Evolutionary conservation across 208 protist genomes (phyloP), one percentile per base, ranked within the genome.

Genomic region (Trypanosoma mega): DNA sequence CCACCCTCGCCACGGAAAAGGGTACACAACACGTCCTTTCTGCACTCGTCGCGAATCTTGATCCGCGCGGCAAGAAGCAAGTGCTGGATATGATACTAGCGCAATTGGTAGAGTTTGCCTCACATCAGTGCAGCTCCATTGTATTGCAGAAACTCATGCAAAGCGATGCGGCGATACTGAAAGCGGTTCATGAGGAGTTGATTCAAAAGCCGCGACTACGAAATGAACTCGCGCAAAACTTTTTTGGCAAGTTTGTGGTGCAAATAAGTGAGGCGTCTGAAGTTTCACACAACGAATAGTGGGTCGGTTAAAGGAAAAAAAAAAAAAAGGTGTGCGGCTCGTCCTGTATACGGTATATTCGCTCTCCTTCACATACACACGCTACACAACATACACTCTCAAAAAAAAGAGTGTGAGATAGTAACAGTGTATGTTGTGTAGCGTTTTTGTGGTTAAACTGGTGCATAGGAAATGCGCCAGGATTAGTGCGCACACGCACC

Each of bases 161-260:
- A 45, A 49, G 63, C 2, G 76, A 92, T 64, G 50, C 74, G 12
- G 34, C 47, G 14, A 37, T 93, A 44, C 62, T 74, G 16, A 55
- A 73, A 26, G 81, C 75, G 12, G 82, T 91, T 12, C 55, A 63
- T 21, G 51, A 80, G 39, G 69, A 63, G 29, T 56, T 94, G 18
- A 43, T 49, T 8, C 39, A 72, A 39, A 73, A 87, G 43, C 56
- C 53, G 1, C 62, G 59, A 2, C 51, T 90, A 21, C 79, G 81
- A 37, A 82, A 76, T 49, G 83, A 89, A 43, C 58, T 91, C 36
- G 71, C 81, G 52, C 78, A 87, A 64, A 89, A 87, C 63, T 94
- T 92, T 63, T 90, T 80, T 64, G 84, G 87, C 34, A 91, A 92
- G 63, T 94, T 90, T 73, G 82, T 94, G 18, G 87, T 94, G 31